Base-by-base conservation (phyloP, 257 asterid species). In the Ehretia macrophylla region DNA sequence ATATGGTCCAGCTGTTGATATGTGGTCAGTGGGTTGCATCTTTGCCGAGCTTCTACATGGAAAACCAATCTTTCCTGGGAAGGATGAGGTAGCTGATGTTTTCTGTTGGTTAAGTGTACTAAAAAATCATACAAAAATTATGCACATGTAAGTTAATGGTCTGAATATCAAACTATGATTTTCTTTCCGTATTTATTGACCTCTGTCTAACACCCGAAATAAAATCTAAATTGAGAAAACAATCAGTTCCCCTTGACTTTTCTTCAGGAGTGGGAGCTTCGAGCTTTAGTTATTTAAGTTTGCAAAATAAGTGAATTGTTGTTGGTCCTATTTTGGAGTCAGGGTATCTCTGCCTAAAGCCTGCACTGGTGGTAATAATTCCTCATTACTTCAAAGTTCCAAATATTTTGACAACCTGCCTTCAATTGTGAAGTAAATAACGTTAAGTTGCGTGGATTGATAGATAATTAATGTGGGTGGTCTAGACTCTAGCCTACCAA, bases 1-100 rank as follows among this genome's bases (percentile, higher is more conserved):
- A 63, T 88, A 88, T 52, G 96, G 96, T 63, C 95, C 95, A 48
- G 96, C 95, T 63, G 95, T 88, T 69, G 96, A 88, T 62, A 81
- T 88, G 95, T 88, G 96, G 96, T 88, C 96, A 8, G 96, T 88
- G 40, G 96, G 96, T 71, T 88, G 96, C 83, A 88, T 88, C 56
- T 85, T 88, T 73, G 96, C 96, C 52, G 96, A 88, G 72, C 95
- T 88, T 75, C 80, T 88, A 42, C 79, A 85, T 52, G 93, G 93
- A 55, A 88, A 88, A 72, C 93, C 96, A 66, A 72, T 88, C 32
- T 88, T 88, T 70, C 96, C 96, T 17, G 96, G 93, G 78, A 88
- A 88, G 72, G 90, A 88, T 71, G 96, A 88, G 95, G 96, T 88
- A 76, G 73, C 71, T 69, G 66, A 59, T 60, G 68, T 68, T 71